These are phyloP conservation scores for Madurella fahalii DNA, from an alignment of 2,329 filamentous ascomycete species.

Conservation along the genomic window DNA sequence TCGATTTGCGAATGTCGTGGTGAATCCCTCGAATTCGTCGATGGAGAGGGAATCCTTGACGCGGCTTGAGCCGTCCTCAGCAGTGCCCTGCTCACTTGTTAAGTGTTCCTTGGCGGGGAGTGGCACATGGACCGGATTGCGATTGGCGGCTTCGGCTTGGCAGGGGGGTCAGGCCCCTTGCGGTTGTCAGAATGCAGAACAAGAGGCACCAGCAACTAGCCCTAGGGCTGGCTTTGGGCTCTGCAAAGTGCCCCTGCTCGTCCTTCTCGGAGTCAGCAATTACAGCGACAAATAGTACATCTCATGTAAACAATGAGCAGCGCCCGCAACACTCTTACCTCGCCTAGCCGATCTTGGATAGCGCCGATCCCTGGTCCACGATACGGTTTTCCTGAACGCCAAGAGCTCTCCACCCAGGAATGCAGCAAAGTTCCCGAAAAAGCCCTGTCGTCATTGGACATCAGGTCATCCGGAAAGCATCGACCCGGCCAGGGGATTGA, in stretches of 20 bases:
- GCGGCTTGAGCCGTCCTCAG: slow-evolving; percentile 6
- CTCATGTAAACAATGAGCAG: background rate
- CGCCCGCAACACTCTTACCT: too few relatives aligned
- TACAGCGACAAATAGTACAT: too few relatives aligned
- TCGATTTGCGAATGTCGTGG: background rate
- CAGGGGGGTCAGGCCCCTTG: background rate
- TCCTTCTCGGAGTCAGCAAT: too few relatives aligned
- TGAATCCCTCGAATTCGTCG: background rate
- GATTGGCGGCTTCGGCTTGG: slow-evolving; percentile 9
- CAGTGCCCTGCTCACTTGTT: background rate
- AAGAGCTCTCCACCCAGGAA: background rate
- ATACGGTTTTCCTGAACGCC: background rate
- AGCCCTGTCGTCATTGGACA: slow-evolving; percentile 9
- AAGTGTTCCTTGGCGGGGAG: slow-evolving; percentile 7
- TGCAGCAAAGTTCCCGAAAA: background rate
- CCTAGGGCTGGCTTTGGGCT: too few relatives aligned
- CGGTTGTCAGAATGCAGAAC: background rate
- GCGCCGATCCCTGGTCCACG: too few relatives aligned
- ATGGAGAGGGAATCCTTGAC: slow-evolving; percentile 3
- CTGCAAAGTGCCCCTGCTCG: too few relatives aligned
- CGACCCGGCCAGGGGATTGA: slow-evolving; percentile 2
- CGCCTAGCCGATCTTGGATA: too few relatives aligned
- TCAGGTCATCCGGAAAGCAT: slow-evolving; percentile 14
- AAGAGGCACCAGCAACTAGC: background rate
- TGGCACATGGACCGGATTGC: slow-evolving; percentile 1